Evolutionary conservation across 2,329 filamentous ascomycete species (phyloP).

Genomic region (Fusarium tupiense): DNA sequence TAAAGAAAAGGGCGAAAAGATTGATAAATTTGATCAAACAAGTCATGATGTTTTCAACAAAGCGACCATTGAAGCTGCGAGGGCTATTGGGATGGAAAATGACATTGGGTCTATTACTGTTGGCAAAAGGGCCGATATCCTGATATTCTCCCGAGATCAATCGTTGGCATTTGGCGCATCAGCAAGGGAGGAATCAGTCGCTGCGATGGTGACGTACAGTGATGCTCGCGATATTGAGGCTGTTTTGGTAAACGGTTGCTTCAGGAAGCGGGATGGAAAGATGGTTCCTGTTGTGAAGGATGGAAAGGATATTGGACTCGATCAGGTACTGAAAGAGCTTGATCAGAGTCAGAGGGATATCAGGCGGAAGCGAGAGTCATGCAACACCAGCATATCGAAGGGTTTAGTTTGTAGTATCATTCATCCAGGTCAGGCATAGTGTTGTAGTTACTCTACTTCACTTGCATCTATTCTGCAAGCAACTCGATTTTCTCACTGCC

Average conservation of each 20-base stretch:
- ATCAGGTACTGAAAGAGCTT: neutral
- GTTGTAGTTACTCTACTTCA: no score
- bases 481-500: no score
- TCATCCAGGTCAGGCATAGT: neutral
- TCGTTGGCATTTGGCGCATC: neutral
- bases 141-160: neutral
- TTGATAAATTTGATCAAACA: neutral
- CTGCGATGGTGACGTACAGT: neutral
- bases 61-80: neutral
- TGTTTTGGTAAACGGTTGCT: neutral
- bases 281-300: neutral
- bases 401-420: neutral
- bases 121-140: neutral
- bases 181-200: neutral
- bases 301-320: neutral
- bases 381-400: neutral
- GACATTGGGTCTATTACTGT: neutral
- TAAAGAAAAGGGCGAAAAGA: neutral
- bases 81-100: neutral
- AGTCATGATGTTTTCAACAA: neutral
- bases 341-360: neutral
- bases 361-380: neutral
- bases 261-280: neutral
- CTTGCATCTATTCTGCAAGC: no score
- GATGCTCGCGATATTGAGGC: neutral